Percentiles rank a stretch among this genome's conserved stretches.
Conservation (phyloP, 1,139 yeast genomes). For the Candida sanyaensis region DNA sequence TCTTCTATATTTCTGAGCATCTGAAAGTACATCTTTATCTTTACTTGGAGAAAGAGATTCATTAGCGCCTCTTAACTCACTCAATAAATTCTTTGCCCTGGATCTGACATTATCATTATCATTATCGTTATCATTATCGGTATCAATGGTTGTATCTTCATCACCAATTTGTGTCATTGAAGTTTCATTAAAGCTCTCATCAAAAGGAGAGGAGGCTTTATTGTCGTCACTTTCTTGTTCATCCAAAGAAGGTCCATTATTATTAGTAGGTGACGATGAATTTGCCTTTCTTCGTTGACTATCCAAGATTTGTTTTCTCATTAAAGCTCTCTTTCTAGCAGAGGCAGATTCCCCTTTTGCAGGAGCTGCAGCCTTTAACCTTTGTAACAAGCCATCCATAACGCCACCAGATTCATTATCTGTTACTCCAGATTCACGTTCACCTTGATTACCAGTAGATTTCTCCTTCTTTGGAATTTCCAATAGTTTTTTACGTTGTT, state of each 20-base stretch:
- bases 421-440: slow-evolving; percentile 42
- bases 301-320: slow-evolving; percentile 60
- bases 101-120: slow-evolving; percentile 48
- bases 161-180: slow-evolving; percentile 6
- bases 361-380: slow-evolving; percentile 74
- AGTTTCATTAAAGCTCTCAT: slow-evolving; percentile 9
- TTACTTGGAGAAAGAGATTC: slow-evolving; percentile 13
- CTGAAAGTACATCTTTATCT: slow-evolving; percentile 21
- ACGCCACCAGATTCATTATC: slow-evolving; percentile 47
- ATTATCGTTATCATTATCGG: slow-evolving; percentile 10
- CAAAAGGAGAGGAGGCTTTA: slow-evolving; percentile 15
- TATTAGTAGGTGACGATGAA: slow-evolving; percentile 3
- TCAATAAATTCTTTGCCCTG: slow-evolving; percentile 60
- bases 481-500: slow-evolving; percentile 65
- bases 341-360: slow-evolving; percentile 72
- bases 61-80: slow-evolving; percentile 51
- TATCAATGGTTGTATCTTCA: slow-evolving; percentile 2
- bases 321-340: slow-evolving; percentile 80
- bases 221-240: slow-evolving; percentile 8
- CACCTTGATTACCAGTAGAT: slow-evolving; percentile 6
- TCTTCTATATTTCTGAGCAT: slow-evolving; percentile 42
- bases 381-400: slow-evolving; percentile 74
- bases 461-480: slow-evolving; percentile 42
- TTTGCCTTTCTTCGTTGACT: slow-evolving; percentile 24
- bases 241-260: slow-evolving; percentile 9